A percentile compares a stretch with the other conserved stretches of the same genome.
phyloP scores from a whole-genome alignment of 2,329 filamentous ascomycete genomes.

The Huntiella bhutanensis region DNA sequence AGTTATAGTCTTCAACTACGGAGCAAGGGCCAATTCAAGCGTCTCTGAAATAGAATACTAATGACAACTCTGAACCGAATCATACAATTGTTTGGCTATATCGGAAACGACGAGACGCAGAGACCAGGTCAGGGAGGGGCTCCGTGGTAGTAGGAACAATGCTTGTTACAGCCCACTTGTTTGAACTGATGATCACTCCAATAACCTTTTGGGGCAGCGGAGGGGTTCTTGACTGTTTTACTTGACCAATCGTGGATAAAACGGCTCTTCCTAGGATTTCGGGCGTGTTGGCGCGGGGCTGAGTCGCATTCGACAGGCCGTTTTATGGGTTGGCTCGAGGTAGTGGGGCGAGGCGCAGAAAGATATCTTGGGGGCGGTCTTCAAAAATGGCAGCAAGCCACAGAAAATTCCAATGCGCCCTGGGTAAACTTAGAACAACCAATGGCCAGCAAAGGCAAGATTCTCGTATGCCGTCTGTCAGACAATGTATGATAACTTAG shows the following conservation, averaged over 20 bases:
- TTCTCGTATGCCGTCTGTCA: too few relatives aligned
- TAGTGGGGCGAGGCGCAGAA: background rate
- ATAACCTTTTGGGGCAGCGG: background rate
- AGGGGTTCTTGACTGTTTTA: background rate
- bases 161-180: conserved; percentile 3
- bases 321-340: conserved; percentile 7
- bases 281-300: conserved; percentile 10
- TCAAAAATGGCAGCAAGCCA: too few relatives aligned
- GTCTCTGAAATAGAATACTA: background rate
- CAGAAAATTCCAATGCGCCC: too few relatives aligned
- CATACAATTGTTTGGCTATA: conserved; percentile 1
- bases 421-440: too few relatives aligned
- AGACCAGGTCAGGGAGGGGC: background rate
- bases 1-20: background rate
- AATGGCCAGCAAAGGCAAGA: too few relatives aligned
- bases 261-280: background rate
- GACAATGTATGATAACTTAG: too few relatives aligned
- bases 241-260: background rate
- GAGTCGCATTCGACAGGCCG: conserved; percentile 11
- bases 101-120: background rate
- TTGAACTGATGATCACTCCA: background rate
- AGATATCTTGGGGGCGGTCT: background rate
- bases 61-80: too few relatives aligned
- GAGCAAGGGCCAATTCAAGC: background rate
- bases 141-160: conserved; percentile 6